These are phyloP conservation scores for Malus sieversii DNA, from an alignment of 306 rosid species.

Conservation along the genomic window DNA sequence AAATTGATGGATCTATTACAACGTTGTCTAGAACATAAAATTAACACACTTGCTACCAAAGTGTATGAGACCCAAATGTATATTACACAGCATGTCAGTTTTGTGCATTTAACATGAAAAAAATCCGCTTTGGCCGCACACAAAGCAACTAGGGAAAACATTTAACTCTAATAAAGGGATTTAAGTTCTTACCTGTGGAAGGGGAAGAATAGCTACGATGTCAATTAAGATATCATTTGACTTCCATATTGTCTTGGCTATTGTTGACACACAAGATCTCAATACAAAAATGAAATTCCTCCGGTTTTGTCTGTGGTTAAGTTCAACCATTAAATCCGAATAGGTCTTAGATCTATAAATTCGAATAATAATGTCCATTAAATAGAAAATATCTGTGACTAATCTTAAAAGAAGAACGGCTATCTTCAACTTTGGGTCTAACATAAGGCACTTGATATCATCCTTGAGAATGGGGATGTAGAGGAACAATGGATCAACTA, in stretches of 20 bases:
- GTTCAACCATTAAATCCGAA: background rate
- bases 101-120: too few relatives aligned
- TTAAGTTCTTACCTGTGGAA: conserved; percentile 10
- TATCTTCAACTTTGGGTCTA: conserved; percentile 18
- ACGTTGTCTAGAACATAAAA: too few relatives aligned
- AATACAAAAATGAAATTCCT: background rate
- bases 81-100: too few relatives aligned
- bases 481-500: conserved; percentile 26
- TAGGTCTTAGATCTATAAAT: background rate
- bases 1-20: too few relatives aligned
- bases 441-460: conserved; percentile 9
- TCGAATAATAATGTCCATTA: conserved; percentile 10
- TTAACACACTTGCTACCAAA: too few relatives aligned
- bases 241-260: background rate
- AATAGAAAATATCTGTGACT: conserved; percentile 17
- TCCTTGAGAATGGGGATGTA: conserved; percentile 20
- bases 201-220: conserved; percentile 27
- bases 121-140: too few relatives aligned
- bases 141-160: too few relatives aligned
- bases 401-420: conserved; percentile 12
- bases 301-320: background rate
- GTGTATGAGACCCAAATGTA: too few relatives aligned
- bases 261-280: background rate
- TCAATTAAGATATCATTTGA: conserved; percentile 9
- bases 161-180: background rate